Evolutionary conservation across 1,139 yeast species (phyloP).

Genomic region (Pichia sorboxylosa): DNA sequence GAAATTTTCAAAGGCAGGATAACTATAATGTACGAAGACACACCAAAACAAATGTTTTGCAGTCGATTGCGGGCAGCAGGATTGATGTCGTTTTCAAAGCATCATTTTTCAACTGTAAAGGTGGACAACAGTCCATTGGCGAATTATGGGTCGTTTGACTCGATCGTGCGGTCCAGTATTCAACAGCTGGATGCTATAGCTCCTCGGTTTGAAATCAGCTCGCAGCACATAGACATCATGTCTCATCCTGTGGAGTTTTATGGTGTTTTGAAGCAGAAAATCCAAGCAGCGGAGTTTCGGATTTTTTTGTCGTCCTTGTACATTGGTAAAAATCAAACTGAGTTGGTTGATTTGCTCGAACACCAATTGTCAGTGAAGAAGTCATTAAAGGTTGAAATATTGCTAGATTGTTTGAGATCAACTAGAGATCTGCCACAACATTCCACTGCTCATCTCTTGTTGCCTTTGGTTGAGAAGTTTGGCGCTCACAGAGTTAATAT

Average conservation of each 20-base stretch:
- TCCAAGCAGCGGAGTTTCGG: slow-evolving; percentile 41
- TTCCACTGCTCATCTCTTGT: slow-evolving; percentile 68
- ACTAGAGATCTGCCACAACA: slow-evolving; percentile 80
- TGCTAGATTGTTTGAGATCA: slow-evolving; percentile 84
- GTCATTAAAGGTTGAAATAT: slow-evolving; percentile 53
- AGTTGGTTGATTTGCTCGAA: slow-evolving; percentile 49
- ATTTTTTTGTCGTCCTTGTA: slow-evolving; percentile 79
- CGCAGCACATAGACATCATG: slow-evolving; percentile 54
- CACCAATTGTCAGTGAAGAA: slow-evolving; percentile 49
- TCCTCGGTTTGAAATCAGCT: slow-evolving; percentile 53
- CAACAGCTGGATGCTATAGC: slow-evolving; percentile 54
- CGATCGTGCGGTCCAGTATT: slow-evolving; percentile 37
- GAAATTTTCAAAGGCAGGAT: too few relatives aligned
- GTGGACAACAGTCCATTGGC: slow-evolving; percentile 19
- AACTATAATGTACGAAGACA: too few relatives aligned
- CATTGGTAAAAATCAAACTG: slow-evolving; percentile 73
- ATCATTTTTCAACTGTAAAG: slow-evolving; percentile 15
- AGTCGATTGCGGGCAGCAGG: too few relatives aligned
- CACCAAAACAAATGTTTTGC: too few relatives aligned
- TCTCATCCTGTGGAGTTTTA: slow-evolving; percentile 64
- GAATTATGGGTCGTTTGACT: slow-evolving; percentile 30
- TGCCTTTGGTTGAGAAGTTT: slow-evolving; percentile 53
- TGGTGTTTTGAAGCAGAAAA: slow-evolving; percentile 43
- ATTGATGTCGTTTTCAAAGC: too few relatives aligned
- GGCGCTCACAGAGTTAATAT: slow-evolving; percentile 65